These are phyloP conservation scores for Zizania palustris DNA, from an alignment of 202 grass and related monocot genomes.

Conservation along the genomic window DNA sequence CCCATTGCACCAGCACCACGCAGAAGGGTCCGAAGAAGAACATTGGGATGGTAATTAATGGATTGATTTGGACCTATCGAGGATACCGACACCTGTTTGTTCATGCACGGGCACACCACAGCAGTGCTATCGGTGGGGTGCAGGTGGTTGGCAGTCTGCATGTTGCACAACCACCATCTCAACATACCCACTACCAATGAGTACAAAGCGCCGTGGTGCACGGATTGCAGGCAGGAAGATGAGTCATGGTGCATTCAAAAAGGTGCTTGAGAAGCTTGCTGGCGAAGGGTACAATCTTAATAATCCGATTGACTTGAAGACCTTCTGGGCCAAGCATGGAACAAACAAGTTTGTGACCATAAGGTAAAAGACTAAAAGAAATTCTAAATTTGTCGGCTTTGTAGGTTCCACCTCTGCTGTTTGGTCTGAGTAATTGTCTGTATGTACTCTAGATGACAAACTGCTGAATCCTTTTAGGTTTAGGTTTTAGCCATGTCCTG, in stretches of 20 bases:
- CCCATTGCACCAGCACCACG: slow-evolving; percentile 27
- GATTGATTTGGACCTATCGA: slow-evolving; percentile 68
- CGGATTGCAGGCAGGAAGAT: slow-evolving; percentile 77
- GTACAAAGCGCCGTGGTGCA: slow-evolving; percentile 70
- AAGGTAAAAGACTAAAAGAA: slow-evolving; percentile 50
- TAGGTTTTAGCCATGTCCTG: slow-evolving; percentile 28
- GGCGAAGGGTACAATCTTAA: slow-evolving; percentile 73
- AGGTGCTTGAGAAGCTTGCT: slow-evolving; percentile 78
- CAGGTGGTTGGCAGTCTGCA: slow-evolving; percentile 79
- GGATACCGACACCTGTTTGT: slow-evolving; percentile 69
- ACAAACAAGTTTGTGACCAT: slow-evolving; percentile 86
- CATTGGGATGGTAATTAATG: slow-evolving; percentile 65
- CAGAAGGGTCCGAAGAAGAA: slow-evolving; percentile 46
- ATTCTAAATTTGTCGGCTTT: slow-evolving; percentile 16
- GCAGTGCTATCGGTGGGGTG: slow-evolving; percentile 81
- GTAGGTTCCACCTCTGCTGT: slow-evolving; percentile 11
- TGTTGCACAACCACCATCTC: slow-evolving; percentile 82
- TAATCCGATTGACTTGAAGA: slow-evolving; percentile 73
- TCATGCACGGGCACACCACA: slow-evolving; percentile 69
- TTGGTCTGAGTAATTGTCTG: slow-evolving; percentile 25
- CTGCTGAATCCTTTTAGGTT: slow-evolving; percentile 30
- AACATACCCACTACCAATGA: slow-evolving; percentile 67
- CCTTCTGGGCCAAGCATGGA: slow-evolving; percentile 74
- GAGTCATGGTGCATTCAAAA: slow-evolving; percentile 78
- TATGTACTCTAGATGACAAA: slow-evolving; percentile 30